Evolutionary conservation across 441 rosid species (phyloP), one percentile per base, ranked within the genome.

Genomic region (Aquilaria agallochum): DNA sequence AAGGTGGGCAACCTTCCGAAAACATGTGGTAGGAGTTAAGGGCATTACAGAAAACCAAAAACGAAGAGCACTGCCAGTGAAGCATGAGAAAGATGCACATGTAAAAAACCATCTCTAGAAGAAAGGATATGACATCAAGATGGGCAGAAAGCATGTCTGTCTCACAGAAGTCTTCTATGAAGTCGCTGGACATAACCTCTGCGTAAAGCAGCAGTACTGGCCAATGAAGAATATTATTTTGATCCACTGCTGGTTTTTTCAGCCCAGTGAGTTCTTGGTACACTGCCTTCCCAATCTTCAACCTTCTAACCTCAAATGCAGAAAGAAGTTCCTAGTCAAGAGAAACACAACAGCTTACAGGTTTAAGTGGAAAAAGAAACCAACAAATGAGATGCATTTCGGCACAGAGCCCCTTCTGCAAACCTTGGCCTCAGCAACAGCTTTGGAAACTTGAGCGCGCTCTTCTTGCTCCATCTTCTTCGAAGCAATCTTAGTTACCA

Each of bases 181-280:
- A 87, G 78, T 94, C 97, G 65, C 96, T 88, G 62, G 95, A 82
- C 96, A 94, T 88, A 69, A 82, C 89, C 75, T 94, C 97, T 27
- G 95, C 90, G 65, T 94, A 94, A 51, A 94, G 78, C 73, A 94
- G 83, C 76, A 94, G 76, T 72, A 89, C 89, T 44, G 96, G 93
- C 97, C 97, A 94, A 69, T 90, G 97, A 49, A 94, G 80, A 65
- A 88, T 87, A 65, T 80, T 82, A 68, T 68, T 78, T 70, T 73
- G 80, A 78, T 94, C 97, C 49, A 94, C 72, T 20, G 71, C 53
- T 47, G 97, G 98, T 72, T 88, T 90, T 77, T 65, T 90, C 68
- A 83, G 65, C 53, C 97, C 96, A 46, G 80, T 79, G 67, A 90
- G 97, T 71, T 94, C 92, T 65, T 60, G 76, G 70, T 79, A 90